phyloP scores from a whole-genome alignment of 2,329 filamentous ascomycete species.

The Davidsoniella virescens region DNA sequence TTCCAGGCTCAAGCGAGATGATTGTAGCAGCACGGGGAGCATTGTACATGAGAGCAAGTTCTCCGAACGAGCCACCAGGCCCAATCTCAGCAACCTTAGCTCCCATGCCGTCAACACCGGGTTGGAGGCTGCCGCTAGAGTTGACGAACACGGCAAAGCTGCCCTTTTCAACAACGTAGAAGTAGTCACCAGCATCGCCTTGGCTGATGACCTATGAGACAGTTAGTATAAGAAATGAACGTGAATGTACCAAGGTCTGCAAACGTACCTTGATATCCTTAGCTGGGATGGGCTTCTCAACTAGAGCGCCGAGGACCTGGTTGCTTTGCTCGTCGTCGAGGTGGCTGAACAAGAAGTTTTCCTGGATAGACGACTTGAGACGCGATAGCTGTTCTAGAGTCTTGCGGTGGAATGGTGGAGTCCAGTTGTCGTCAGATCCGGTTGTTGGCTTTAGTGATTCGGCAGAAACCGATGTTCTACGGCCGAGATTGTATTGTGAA shows the following conservation, averaged over 20 bases:
- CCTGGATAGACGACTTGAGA: constrained; percentile 63
- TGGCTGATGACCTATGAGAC: constrained; percentile 67
- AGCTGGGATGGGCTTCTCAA: constrained; percentile 89
- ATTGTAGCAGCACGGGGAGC: constrained; percentile 91
- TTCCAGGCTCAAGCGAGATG: constrained; percentile 60
- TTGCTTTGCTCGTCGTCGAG: constrained; percentile 83
- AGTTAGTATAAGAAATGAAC: background rate
- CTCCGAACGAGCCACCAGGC: constrained; percentile 85
- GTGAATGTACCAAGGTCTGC: background rate
- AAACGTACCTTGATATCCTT: constrained; percentile 55
- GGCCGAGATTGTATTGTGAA: constrained; percentile 81
- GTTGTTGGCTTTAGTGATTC: constrained; percentile 86
- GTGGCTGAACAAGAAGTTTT: constrained; percentile 88
- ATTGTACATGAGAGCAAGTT: constrained; percentile 97
- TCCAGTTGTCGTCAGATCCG: constrained; percentile 75
- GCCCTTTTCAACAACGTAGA: constrained; percentile 90
- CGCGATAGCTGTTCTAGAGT: constrained; percentile 63
- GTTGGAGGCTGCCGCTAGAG: constrained; percentile 54
- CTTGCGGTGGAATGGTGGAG: constrained; percentile 73
- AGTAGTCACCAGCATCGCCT: constrained; percentile 91
- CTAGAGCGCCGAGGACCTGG: constrained; percentile 75
- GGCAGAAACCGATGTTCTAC: constrained; percentile 89
- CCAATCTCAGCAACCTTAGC: constrained; percentile 66
- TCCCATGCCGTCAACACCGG: constrained; percentile 70
- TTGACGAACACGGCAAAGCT: constrained; percentile 87